Evolutionary conservation across 192 early-diverging fungal species (phyloP).

Genomic region (Oehlia diaphana): DNA sequence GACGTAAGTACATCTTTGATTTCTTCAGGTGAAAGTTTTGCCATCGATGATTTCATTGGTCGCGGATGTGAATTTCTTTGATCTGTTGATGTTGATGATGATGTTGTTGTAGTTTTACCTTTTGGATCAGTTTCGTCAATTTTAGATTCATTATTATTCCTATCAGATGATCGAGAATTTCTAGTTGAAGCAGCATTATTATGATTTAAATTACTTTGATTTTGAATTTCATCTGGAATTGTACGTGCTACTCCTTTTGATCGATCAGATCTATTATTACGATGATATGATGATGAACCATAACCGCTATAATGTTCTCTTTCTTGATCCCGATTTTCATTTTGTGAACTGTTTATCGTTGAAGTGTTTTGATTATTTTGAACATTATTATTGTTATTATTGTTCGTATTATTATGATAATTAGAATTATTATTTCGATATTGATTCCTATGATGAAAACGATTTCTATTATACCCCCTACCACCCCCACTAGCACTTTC

Average conservation of each 20-base stretch:
- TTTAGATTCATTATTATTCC: not conserved
- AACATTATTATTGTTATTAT: no score
- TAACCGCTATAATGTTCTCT: not conserved
- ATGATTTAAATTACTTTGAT: not conserved
- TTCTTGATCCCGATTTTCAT: not conserved
- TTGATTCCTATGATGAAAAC: not conserved
- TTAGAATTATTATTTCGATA: not conserved
- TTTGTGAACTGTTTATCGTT: not conserved
- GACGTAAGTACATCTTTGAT: slow-evolving; percentile 61
- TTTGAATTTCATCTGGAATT: not conserved
- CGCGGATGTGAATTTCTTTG: not conserved
- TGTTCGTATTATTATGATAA: not conserved
- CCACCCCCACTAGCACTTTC: not conserved
- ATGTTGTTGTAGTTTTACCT: not conserved
- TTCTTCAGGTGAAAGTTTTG: slow-evolving; percentile 32
- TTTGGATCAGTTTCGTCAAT: not conserved
- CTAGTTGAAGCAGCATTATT: not conserved
- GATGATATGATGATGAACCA: not conserved
- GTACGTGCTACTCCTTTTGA: no score
- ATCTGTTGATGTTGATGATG: not conserved
- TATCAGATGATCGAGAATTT: not conserved
- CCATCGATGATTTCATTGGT: not conserved
- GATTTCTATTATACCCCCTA: not conserved
- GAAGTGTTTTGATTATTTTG: not conserved
- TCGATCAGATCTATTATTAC: not conserved